Conservation (phyloP, 106 monocot species). For the Allium cepa region DNA sequence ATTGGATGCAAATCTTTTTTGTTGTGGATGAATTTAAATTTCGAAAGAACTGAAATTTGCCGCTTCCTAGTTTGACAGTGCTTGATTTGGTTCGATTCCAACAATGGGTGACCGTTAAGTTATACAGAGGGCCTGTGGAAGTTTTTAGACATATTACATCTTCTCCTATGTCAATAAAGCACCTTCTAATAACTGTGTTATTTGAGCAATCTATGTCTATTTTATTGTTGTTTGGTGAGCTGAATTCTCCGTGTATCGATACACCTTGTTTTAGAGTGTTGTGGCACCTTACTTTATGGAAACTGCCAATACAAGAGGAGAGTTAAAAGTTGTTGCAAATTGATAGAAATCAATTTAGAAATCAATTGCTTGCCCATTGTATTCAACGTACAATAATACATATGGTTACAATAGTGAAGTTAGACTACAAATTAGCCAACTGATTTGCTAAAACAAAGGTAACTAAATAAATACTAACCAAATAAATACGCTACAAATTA, state of each 20-base stretch:
- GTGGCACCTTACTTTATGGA: slow-evolving; percentile 75
- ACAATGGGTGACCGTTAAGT: slow-evolving; percentile 61
- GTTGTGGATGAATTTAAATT: no score
- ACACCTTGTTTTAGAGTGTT: slow-evolving; percentile 42
- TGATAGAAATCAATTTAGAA: no score
- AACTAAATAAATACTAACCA: no score
- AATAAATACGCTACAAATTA: no score
- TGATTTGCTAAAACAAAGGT: no score
- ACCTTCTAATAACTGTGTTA: slow-evolving; percentile 74
- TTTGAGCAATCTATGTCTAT: slow-evolving; percentile 96
- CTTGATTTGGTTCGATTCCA: slow-evolving; percentile 92
- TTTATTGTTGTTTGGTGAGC: slow-evolving; percentile 90
- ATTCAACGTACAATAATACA: no score
- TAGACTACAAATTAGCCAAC: no score
- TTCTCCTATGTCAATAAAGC: slow-evolving; percentile 90
- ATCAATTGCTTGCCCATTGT: no score
- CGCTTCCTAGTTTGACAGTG: slow-evolving; percentile 88
- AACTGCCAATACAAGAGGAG: slow-evolving; percentile 28
- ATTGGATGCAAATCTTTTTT: no score
- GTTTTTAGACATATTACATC: slow-evolving; percentile 96
- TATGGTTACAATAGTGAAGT: no score
- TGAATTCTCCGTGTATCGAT: slow-evolving; percentile 74
- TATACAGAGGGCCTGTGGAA: slow-evolving; percentile 63
- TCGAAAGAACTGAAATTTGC: slow-evolving; percentile 7
- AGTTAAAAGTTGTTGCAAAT: background rate